Conservation (phyloP, 1,284 basidiomycete genomes). For the Sporisorium graminicola region DNA sequence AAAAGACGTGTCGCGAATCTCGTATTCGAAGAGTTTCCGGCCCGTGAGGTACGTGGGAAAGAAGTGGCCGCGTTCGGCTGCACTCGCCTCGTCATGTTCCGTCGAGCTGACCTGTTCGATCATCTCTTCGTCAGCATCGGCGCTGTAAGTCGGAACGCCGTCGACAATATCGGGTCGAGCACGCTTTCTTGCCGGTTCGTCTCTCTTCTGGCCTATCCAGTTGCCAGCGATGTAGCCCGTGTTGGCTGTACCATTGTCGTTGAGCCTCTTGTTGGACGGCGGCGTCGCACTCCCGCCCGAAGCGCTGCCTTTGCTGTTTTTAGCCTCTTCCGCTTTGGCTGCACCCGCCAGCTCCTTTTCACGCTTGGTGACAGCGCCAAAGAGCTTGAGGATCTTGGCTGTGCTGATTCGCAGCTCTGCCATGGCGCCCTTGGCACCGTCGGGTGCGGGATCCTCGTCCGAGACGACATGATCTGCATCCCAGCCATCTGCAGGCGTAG, state of each 20-base stretch:
- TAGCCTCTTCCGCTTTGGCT: conserved; percentile 37
- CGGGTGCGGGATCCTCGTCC: conserved; percentile 53
- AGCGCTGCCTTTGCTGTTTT: conserved; percentile 8
- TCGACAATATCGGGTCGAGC: conserved; percentile 32
- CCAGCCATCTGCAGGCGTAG: conserved; percentile 22
- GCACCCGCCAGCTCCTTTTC: conserved; percentile 56
- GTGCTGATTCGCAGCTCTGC: conserved; percentile 51
- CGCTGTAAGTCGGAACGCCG: conserved; percentile 13
- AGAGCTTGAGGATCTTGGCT: conserved; percentile 52
- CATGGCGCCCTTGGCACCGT: conserved; percentile 53
- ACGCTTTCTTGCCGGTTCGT: conserved; percentile 24
- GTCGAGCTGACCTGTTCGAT: conserved; percentile 6
- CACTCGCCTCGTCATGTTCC: conserved; percentile 11
- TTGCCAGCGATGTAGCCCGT: conserved; percentile 41
- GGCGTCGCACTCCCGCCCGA: conserved; percentile 14
- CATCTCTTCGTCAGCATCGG: conserved; percentile 10
- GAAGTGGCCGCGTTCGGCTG: conserved; percentile 76
- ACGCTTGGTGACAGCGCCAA: conserved; percentile 47
- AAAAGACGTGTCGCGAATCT: conserved; percentile 87
- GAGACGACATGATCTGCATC: conserved; percentile 16
- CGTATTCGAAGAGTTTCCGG: conserved; percentile 84
- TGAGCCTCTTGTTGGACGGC: conserved; percentile 22
- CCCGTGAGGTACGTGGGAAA: conserved; percentile 91
- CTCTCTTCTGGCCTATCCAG: conserved; percentile 14
- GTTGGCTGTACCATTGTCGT: not conserved